phyloP scores from a whole-genome alignment of 1,284 basidiomycete species.

The Veloporphyrellus conicus region DNA sequence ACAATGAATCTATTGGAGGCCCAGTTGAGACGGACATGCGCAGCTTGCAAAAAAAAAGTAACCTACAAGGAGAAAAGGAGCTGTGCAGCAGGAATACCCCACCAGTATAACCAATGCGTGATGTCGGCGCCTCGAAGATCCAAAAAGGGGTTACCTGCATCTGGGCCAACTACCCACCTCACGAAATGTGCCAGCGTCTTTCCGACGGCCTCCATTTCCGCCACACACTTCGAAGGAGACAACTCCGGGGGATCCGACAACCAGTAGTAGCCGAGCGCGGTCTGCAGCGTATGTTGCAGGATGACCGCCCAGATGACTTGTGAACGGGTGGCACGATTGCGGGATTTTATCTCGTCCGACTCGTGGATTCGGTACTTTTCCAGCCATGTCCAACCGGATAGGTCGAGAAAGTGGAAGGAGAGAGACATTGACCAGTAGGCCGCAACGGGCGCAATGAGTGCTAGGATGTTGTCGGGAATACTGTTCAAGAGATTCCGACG shows the following conservation, averaged over 20 bases:
- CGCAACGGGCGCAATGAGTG: constrained; percentile 72
- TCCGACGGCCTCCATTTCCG: constrained; percentile 45
- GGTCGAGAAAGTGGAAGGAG: constrained; percentile 81
- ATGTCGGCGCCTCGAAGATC: constrained; percentile 47
- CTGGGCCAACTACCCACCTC: constrained; percentile 39
- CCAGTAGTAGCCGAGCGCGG: constrained; percentile 67
- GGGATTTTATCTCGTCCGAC: constrained; percentile 70
- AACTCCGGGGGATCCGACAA: constrained; percentile 48
- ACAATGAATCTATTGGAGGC: constrained; percentile 71
- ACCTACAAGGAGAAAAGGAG: constrained; percentile 83
- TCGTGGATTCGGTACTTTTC: constrained; percentile 88
- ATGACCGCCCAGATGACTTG: constrained; percentile 79
- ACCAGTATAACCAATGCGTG: constrained; percentile 87
- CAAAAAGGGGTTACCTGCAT: constrained; percentile 30
- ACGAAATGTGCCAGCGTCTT: constrained; percentile 43
- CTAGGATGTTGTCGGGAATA: constrained; percentile 71
- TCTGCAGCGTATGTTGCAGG: constrained; percentile 85
- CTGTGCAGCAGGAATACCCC: constrained; percentile 79
- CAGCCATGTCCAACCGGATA: constrained; percentile 70
- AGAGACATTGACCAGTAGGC: constrained; percentile 87
- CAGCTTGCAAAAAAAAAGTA: not conserved
- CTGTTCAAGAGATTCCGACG: constrained; percentile 52
- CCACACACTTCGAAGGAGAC: constrained; percentile 40
- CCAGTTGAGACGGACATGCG: constrained; percentile 2
- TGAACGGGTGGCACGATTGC: constrained; percentile 71